phyloP scores from a whole-genome alignment of 106 monocot species.

The Allium sativum region DNA sequence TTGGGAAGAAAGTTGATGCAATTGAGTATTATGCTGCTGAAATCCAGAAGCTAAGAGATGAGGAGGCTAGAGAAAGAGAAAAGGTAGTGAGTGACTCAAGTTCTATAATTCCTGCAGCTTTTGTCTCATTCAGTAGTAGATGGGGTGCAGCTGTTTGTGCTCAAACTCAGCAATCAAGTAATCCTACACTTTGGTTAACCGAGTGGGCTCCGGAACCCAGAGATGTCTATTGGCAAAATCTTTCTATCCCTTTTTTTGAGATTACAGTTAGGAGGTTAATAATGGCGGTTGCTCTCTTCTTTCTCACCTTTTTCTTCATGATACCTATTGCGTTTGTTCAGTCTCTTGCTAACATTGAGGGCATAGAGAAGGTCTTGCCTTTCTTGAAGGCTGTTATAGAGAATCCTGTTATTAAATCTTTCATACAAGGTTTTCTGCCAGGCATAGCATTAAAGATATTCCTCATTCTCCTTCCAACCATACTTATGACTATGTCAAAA shows the following conservation, averaged over 20 bases:
- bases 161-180: conserved; percentile 87
- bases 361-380: conserved; percentile 56
- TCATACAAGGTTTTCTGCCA: conserved; percentile 90
- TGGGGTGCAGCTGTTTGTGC: conserved; percentile 97
- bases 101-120: conserved; percentile 68
- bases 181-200: conserved; percentile 86
- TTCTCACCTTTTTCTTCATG: conserved; percentile 88
- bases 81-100: conserved; percentile 45
- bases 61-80: conserved; percentile 63
- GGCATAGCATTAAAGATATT: conserved; percentile 84
- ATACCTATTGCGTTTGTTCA: conserved; percentile 88
- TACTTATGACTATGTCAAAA: conserved; percentile 89
- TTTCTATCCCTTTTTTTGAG: conserved; percentile 74
- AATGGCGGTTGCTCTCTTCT: conserved; percentile 64
- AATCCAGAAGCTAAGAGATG: conserved; percentile 36
- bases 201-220: conserved; percentile 97
- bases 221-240: conserved; percentile 89
- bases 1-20: conserved; percentile 66
- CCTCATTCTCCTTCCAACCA: conserved; percentile 65
- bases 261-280: conserved; percentile 58
- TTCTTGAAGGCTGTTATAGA: conserved; percentile 70
- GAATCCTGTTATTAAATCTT: conserved; percentile 52
- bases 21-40: conserved; percentile 43
- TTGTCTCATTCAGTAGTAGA: conserved; percentile 74
- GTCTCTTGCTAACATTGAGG: conserved; percentile 82